Conservation (phyloP, 306 rosid species). For the Malus orientalis region DNA sequence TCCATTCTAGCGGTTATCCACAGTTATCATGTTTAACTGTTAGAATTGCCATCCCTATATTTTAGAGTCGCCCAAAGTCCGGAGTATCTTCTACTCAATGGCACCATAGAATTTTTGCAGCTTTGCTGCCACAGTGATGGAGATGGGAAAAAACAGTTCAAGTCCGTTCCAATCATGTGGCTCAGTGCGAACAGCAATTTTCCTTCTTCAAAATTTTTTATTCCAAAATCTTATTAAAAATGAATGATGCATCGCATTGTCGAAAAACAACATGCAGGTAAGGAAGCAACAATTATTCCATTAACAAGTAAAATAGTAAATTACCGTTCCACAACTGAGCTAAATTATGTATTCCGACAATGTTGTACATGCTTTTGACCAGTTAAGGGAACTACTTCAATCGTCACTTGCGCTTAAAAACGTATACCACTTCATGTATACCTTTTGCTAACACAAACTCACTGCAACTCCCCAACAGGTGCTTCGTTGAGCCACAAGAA, state of each 20-base stretch:
- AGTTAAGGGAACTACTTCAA: neutral
- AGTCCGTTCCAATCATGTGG: neutral
- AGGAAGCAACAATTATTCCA: neutral
- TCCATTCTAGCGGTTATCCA: too few species aligned
- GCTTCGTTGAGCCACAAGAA: conserved; percentile 95
- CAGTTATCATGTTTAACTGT: too few species aligned
- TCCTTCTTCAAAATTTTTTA: neutral
- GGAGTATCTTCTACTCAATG: too few species aligned
- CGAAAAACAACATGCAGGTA: neutral
- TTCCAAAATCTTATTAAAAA: neutral
- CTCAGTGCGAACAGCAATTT: neutral
- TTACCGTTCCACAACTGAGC: neutral
- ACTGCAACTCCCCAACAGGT: conserved; percentile 92
- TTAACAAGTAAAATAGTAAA: conserved; percentile 1
- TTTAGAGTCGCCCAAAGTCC: too few species aligned
- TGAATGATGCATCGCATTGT: neutral
- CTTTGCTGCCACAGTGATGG: too few species aligned
- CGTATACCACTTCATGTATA: neutral
- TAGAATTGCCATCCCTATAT: too few species aligned
- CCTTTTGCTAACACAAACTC: neutral
- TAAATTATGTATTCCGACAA: neutral
- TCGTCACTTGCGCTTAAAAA: neutral
- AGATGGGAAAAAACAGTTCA: neutral
- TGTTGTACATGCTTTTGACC: neutral
- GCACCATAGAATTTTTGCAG: too few species aligned